These are phyloP conservation scores for Hanseniaspora thailandica DNA, from an alignment of 805 yeast genomes.

Conservation along the genomic window DNA sequence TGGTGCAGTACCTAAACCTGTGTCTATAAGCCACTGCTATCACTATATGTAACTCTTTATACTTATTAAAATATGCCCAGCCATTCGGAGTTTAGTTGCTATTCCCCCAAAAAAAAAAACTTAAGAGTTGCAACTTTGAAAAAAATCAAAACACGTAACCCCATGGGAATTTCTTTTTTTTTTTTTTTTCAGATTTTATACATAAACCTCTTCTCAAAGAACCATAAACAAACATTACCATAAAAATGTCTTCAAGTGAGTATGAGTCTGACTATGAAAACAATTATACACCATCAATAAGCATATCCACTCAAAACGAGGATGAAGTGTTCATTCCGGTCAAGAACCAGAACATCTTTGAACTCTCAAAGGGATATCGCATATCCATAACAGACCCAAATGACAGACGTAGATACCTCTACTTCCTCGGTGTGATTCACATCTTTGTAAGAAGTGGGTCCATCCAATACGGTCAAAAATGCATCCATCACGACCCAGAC, in stretches of 20 bases:
- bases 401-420: neutral
- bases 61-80: too few species aligned
- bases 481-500: neutral
- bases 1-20: neutral
- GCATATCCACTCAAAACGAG: neutral
- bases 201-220: too few species aligned
- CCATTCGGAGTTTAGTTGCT: too few species aligned
- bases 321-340: neutral
- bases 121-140: too few species aligned
- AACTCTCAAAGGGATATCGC: too few species aligned
- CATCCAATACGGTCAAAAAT: neutral
- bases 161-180: too few species aligned
- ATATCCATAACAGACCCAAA: neutral
- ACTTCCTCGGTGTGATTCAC: neutral
- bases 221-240: too few species aligned
- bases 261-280: slow-evolving; percentile 3
- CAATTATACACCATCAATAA: neutral
- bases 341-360: neutral
- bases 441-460: neutral
- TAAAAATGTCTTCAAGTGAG: neutral
- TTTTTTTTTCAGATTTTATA: neutral
- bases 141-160: too few species aligned
- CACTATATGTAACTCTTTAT: too few species aligned
- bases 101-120: too few species aligned
- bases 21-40: too few species aligned